phyloP scores from a whole-genome alignment of 495 filamentous ascomycete genomes.

The Opeltia flavorubescens region DNA sequence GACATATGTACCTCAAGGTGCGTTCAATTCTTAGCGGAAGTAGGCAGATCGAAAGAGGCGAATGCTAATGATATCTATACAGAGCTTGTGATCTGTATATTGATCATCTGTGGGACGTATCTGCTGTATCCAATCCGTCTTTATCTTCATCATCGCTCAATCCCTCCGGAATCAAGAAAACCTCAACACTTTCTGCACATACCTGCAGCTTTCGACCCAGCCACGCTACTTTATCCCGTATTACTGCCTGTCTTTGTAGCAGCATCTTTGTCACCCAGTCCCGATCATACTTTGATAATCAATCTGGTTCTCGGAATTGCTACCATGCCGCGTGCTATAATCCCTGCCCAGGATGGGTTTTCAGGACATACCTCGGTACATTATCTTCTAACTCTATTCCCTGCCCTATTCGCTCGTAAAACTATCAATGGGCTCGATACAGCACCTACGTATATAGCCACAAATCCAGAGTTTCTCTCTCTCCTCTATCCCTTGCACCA shows the following conservation, averaged over 20 bases:
- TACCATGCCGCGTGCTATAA: constrained; percentile 55
- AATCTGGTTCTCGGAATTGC: constrained; percentile 73
- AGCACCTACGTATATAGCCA: constrained; percentile 4
- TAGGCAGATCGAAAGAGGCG: background rate
- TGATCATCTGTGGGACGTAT: constrained; percentile 17
- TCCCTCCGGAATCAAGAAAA: background rate
- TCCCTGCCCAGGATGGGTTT: constrained; percentile 44
- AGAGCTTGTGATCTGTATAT: constrained; percentile 35
- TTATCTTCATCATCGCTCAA: constrained; percentile 5
- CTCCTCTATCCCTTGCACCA: constrained; percentile 79
- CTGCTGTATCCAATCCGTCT: constrained; percentile 32
- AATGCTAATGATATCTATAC: background rate
- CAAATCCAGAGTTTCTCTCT: constrained; percentile 43
- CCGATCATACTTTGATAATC: constrained; percentile 44
- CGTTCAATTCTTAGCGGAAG: background rate
- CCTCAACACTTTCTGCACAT: constrained; percentile 29
- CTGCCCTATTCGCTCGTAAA: constrained; percentile 31
- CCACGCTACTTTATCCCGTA: constrained; percentile 76
- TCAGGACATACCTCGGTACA: constrained; percentile 48
- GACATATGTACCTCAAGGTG: background rate
- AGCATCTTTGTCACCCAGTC: constrained; percentile 50
- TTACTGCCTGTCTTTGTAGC: constrained; percentile 65
- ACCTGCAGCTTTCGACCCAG: constrained; percentile 72
- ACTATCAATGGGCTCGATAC: background rate
- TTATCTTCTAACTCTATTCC: constrained; percentile 57